Conservation (phyloP, 495 filamentous ascomycete species). For the Aspergillus affinis region DNA sequence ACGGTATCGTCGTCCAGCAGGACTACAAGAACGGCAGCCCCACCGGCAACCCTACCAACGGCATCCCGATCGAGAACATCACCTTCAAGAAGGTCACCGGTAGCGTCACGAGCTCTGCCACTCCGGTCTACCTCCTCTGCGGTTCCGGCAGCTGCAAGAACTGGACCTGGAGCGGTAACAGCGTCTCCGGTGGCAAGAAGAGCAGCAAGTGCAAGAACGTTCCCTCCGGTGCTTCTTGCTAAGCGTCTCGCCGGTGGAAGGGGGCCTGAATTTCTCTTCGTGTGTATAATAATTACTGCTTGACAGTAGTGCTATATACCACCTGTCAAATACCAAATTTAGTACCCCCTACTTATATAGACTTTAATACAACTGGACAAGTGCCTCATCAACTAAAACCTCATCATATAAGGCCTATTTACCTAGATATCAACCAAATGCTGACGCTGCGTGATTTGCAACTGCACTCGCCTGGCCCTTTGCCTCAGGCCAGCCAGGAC, state of each 20-base stretch:
- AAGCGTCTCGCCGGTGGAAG: background rate
- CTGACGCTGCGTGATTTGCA: too few species aligned
- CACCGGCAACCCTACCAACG: conserved; percentile 58
- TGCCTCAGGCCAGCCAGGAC: conserved; percentile 4
- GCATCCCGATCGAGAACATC: conserved; percentile 58
- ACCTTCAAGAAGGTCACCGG: conserved; percentile 52
- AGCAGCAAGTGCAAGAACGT: conserved; percentile 41
- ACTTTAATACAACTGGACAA: background rate
- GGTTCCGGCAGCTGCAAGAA: conserved; percentile 37
- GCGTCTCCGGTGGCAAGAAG: conserved; percentile 49
- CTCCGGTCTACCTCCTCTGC: conserved; percentile 54
- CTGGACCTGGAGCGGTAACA: conserved; percentile 48
- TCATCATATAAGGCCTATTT: too few species aligned
- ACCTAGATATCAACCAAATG: too few species aligned
- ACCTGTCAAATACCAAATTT: background rate
- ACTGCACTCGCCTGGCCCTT: too few species aligned
- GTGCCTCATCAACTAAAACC: background rate
- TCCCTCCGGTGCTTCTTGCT: conserved; percentile 37
- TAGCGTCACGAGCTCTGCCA: conserved; percentile 37
- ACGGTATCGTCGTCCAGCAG: conserved; percentile 68
- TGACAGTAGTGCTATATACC: background rate
- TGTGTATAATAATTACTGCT: background rate
- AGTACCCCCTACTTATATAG: background rate
- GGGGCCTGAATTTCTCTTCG: background rate
- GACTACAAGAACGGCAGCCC: conserved; percentile 65